Percentiles rank a stretch among this genome's conserved stretches.
These are phyloP conservation scores for Teunomyces aglyptinius DNA, from an alignment of 805 yeast genomes.

Conservation along the genomic window DNA sequence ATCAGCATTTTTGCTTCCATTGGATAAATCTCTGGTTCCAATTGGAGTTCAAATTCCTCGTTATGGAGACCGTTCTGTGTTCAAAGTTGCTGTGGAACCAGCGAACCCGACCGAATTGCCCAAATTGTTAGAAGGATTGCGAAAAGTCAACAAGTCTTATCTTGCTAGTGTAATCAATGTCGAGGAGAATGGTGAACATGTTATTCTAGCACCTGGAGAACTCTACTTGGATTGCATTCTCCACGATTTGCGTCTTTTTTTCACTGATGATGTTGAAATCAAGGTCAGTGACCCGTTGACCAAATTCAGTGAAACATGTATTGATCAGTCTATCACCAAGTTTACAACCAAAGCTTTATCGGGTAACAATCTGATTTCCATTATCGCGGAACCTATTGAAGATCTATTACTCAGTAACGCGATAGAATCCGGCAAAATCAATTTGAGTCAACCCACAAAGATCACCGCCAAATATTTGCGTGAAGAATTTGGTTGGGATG, in stretches of 20 bases:
- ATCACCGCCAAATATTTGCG: constrained; percentile 55
- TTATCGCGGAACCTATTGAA: constrained; percentile 74
- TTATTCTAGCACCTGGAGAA: constrained; percentile 81
- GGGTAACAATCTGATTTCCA: constrained; percentile 55
- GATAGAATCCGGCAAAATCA: constrained; percentile 49
- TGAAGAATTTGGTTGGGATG: constrained; percentile 71
- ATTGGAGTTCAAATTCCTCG: constrained; percentile 23
- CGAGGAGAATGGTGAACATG: constrained; percentile 88
- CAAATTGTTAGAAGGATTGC: constrained; percentile 64
- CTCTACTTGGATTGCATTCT: constrained; percentile 79
- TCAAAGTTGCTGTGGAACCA: constrained; percentile 84
- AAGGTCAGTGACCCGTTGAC: constrained; percentile 85
- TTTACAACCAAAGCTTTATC: constrained; percentile 60
- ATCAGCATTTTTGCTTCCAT: constrained; percentile 54
- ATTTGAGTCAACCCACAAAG: constrained; percentile 35
- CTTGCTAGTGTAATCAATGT: constrained; percentile 66
- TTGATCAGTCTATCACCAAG: constrained; percentile 63
- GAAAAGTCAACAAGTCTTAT: constrained; percentile 60
- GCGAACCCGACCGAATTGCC: constrained; percentile 76
- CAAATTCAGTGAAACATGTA: constrained; percentile 73
- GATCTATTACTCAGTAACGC: constrained; percentile 49
- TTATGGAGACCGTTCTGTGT: constrained; percentile 54
- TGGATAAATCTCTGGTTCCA: constrained; percentile 14
- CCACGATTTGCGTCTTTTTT: constrained; percentile 67
- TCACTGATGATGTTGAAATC: constrained; percentile 60